phyloP scores from a whole-genome alignment of 2,329 filamentous ascomycete species.

The Aspergillus uvarum region DNA sequence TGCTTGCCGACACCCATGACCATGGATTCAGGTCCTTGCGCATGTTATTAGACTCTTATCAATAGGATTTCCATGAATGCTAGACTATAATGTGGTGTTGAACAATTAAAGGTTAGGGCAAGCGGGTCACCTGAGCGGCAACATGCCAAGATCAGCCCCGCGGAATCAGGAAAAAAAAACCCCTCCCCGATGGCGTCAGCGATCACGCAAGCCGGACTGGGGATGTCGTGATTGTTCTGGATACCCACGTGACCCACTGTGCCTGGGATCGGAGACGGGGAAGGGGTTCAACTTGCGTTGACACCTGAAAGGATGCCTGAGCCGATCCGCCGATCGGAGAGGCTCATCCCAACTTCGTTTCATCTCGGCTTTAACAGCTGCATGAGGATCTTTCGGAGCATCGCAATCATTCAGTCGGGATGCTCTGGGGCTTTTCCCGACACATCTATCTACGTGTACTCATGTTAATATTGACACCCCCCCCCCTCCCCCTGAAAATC shows the following conservation, averaged over 20 bases:
- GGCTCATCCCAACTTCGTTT: not conserved
- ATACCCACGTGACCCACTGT: not conserved
- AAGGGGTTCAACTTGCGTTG: not conserved
- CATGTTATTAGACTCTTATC: too few relatives aligned
- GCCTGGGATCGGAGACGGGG: not conserved
- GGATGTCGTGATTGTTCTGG: slow-evolving; percentile 25
- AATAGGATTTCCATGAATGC: too few relatives aligned
- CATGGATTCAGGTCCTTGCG: too few relatives aligned
- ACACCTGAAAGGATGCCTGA: not conserved
- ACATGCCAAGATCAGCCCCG: slow-evolving; percentile 2
- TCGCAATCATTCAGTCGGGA: not conserved
- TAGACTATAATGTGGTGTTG: not conserved
- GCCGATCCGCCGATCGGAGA: not conserved
- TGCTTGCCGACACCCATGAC: too few relatives aligned
- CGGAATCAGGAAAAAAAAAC: not conserved
- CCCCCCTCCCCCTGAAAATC: slow-evolving; percentile 28
- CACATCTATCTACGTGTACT: not conserved
- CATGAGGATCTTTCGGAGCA: not conserved
- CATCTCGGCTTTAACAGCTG: not conserved
- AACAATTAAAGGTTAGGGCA: slow-evolving; percentile 10
- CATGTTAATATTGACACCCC: not conserved
- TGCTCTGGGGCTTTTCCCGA: too few relatives aligned
- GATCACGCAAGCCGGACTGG: slow-evolving; percentile 28
- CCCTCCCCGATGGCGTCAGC: not conserved
- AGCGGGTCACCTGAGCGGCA: slow-evolving; percentile 13